These are phyloP conservation scores for Nannizziopsis barbatae DNA, from an alignment of 2,329 filamentous ascomycete species.

Conservation along the genomic window DNA sequence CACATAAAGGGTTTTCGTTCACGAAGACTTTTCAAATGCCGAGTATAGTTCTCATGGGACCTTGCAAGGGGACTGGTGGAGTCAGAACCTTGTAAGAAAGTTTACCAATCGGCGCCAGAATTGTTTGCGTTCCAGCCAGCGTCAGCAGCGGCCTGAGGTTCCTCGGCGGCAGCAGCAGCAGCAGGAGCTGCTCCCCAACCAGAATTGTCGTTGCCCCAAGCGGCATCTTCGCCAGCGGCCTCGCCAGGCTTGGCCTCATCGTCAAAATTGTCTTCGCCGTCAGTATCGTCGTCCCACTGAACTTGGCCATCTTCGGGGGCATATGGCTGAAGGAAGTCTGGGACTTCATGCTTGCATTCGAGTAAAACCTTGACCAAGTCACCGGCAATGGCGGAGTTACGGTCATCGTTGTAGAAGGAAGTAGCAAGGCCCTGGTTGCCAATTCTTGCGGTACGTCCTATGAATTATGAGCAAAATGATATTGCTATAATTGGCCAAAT, in stretches of 20 bases:
- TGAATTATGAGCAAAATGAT: conserved; percentile 2
- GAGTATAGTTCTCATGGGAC: not conserved
- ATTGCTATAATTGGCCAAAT: not conserved
- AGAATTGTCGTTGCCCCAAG: conserved; percentile 12
- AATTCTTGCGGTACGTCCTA: conserved; percentile 85
- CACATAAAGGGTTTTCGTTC: too few species aligned
- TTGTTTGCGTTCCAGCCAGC: conserved; percentile 5
- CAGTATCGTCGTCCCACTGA: conserved; percentile 45
- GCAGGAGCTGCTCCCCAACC: conserved; percentile 12
- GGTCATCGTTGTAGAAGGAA: conserved; percentile 70
- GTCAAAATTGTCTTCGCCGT: conserved; percentile 29
- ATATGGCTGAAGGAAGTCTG: conserved; percentile 64
- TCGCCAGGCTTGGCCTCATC: conserved; percentile 8
- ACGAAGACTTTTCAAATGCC: too few species aligned
- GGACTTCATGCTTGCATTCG: conserved; percentile 66
- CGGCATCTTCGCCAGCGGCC: conserved; percentile 16
- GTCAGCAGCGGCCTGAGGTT: not conserved
- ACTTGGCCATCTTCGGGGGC: conserved; percentile 34
- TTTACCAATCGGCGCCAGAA: conserved; percentile 7
- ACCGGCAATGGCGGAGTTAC: conserved; percentile 58
- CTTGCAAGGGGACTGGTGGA: not conserved
- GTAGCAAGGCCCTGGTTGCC: conserved; percentile 76
- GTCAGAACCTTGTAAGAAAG: not conserved
- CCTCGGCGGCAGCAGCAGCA: conserved; percentile 3
- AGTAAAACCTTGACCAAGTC: conserved; percentile 70